phyloP scores from a whole-genome alignment of 768 basidiomycete species.

The Phallus indusiatus region DNA sequence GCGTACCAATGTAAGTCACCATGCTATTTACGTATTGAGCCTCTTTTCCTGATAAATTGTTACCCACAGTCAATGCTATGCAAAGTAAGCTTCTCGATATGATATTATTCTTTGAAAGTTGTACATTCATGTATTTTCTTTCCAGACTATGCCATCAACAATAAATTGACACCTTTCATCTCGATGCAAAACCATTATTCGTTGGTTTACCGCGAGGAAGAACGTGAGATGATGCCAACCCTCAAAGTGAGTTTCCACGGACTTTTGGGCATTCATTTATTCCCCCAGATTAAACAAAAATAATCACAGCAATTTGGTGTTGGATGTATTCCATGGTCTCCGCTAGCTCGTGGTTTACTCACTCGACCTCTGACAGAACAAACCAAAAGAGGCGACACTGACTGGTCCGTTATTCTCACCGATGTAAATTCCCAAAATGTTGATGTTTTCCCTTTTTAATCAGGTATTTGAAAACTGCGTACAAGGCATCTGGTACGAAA shows the following conservation, averaged over 20 bases:
- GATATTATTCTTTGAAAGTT: neutral
- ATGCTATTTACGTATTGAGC: neutral
- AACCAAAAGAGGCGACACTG: neutral
- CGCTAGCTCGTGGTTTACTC: constrained; percentile 29
- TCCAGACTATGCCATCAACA: constrained; percentile 32
- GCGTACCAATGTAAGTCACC: neutral
- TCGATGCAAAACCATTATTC: constrained; percentile 51
- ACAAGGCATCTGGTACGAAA: constrained; percentile 20
- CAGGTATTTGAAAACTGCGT: constrained; percentile 14
- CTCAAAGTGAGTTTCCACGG: constrained; percentile 32
- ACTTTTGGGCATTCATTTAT: neutral
- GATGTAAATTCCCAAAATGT: neutral
- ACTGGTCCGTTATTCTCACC: neutral
- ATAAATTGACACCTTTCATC: constrained; percentile 22
- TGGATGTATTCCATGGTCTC: constrained; percentile 38
- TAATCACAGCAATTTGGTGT: constrained; percentile 29
- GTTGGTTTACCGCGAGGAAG: constrained; percentile 55
- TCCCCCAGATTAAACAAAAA: neutral
- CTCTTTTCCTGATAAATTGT: neutral
- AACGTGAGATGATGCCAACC: constrained; percentile 53
- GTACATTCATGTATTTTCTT: neutral
- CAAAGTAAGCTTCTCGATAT: neutral
- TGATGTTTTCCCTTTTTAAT: constrained; percentile 10
- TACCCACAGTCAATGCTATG: neutral
- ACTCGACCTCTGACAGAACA: constrained; percentile 19